A percentile compares a stretch with the other conserved stretches of the same genome.
Evolutionary conservation across 257 asterid species (phyloP).

Genomic region (Fraxinus cuspidata): DNA sequence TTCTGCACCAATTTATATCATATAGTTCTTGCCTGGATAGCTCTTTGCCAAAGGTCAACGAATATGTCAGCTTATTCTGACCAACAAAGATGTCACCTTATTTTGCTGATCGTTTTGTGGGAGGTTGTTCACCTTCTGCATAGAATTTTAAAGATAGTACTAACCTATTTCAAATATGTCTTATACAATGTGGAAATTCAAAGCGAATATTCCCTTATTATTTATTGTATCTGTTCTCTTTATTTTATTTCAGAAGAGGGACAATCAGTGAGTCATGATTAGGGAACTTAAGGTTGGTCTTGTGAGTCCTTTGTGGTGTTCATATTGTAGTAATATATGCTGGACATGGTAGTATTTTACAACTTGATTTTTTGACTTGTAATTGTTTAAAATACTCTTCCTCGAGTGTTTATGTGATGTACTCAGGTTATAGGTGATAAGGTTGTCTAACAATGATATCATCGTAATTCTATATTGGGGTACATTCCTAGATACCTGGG

Average conservation of each 20-base stretch:
- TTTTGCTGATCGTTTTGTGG: background rate
- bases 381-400: background rate
- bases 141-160: background rate
- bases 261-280: background rate
- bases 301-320: background rate
- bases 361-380: background rate
- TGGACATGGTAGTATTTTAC: background rate
- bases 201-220: background rate
- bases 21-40: background rate
- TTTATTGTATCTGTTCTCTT: background rate
- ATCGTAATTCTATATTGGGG: background rate
- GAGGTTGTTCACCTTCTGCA: background rate
- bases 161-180: background rate
- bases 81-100: background rate
- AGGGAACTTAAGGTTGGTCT: conserved; percentile 1
- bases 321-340: background rate
- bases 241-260: background rate
- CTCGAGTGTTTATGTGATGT: background rate
- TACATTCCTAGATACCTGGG: background rate
- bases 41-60: background rate
- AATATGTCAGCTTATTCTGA: background rate
- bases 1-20: no score
- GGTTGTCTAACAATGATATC: background rate
- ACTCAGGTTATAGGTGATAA: conserved; percentile 1
- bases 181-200: background rate